A percentile compares a stretch with the other conserved stretches of the same genome.
phyloP scores from a whole-genome alignment of 768 basidiomycete genomes.

The Mycena chlorophos region DNA sequence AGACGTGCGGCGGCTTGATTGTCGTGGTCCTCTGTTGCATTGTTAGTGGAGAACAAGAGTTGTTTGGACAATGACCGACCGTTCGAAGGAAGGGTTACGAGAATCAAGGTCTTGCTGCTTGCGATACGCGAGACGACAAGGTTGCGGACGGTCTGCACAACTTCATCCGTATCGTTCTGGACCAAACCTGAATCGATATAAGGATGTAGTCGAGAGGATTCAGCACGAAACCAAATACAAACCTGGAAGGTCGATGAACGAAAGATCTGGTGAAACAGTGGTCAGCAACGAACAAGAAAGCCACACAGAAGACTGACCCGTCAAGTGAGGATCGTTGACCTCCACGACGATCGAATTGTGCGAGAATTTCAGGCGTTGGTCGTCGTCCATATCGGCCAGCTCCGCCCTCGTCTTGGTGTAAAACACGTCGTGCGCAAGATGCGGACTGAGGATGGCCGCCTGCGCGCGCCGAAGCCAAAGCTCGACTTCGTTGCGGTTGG shows the following conservation, averaged over 20 bases:
- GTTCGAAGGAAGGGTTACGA: slow-evolving; percentile 66
- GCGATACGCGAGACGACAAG: slow-evolving; percentile 51
- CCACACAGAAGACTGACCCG: slow-evolving; percentile 16
- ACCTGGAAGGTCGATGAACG: slow-evolving; percentile 60
- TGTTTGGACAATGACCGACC: slow-evolving; percentile 36
- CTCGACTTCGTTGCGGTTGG: slow-evolving; percentile 47
- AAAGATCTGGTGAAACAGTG: slow-evolving; percentile 35
- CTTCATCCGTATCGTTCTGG: slow-evolving; percentile 46
- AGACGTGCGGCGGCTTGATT: slow-evolving; percentile 60
- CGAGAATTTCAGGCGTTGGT: slow-evolving; percentile 38
- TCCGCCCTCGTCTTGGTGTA: slow-evolving; percentile 27
- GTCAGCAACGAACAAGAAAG: not conserved
- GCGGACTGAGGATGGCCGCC: slow-evolving; percentile 53
- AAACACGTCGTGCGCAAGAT: slow-evolving; percentile 29
- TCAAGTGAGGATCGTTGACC: slow-evolving; percentile 44
- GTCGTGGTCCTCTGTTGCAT: slow-evolving; percentile 59
- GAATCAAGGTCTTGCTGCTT: slow-evolving; percentile 56
- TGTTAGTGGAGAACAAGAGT: not conserved
- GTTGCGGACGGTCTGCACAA: slow-evolving; percentile 46
- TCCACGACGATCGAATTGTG: slow-evolving; percentile 51
- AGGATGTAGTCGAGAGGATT: slow-evolving; percentile 20
- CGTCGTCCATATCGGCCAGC: slow-evolving; percentile 16
- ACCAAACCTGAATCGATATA: slow-evolving; percentile 49
- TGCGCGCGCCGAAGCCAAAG: slow-evolving; percentile 59
- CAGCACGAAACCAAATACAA: slow-evolving; percentile 19